Base-by-base conservation (phyloP, 2,329 filamentous ascomycete genomes). In the Podosphaera xanthii region DNA sequence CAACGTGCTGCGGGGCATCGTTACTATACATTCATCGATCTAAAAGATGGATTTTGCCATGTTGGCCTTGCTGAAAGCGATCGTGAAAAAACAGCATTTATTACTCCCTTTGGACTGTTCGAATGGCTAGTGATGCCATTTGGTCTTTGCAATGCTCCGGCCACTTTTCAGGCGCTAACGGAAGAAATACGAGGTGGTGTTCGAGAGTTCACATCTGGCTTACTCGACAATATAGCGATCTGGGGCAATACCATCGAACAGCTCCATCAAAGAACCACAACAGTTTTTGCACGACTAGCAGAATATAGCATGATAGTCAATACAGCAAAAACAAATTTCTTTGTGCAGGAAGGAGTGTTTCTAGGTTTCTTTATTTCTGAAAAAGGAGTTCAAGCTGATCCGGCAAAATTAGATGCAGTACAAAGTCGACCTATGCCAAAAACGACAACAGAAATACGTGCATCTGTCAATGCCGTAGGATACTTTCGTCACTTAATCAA, bases 101-200 rank as follows among this genome's bases (percentile, higher is more conserved):
- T 35, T 22, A 46, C 12, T n/a, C 36, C 30, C 46, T 58, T 46
- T 33, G 33, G 40, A 9, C 7, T 49, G 8, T 58, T 9, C 34
- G 42, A 58, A 40, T 60, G 38, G 31, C 35, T 44, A 14, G 58
- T 61, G 4, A n/a, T 61, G 42, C 52, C 53, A 30, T 61, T 61
- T 42, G 55, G 55, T 1, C 42, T 61, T 1, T 22, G 22, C 3
- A 61, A 59, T 36, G 42, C 38, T 6, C 54, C 58, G 2, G 48
- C 53, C 1, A 59, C 58, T 8, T 61, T 53, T 40, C 58, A 61
- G 52, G 33, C 7, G 2, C 35, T 54, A 14, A 54, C 35, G 3
- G 50, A 54, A 35, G 50, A 54, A 54, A 4, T 35, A 35, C 46
- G 30, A 7, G 49, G 31, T 4, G 14, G 6, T 31, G 8, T 33